Evolutionary conservation across 345 rosid species (phyloP), one percentile per base, ranked within the genome.

Genomic region (Eucalyptus sp.): DNA sequence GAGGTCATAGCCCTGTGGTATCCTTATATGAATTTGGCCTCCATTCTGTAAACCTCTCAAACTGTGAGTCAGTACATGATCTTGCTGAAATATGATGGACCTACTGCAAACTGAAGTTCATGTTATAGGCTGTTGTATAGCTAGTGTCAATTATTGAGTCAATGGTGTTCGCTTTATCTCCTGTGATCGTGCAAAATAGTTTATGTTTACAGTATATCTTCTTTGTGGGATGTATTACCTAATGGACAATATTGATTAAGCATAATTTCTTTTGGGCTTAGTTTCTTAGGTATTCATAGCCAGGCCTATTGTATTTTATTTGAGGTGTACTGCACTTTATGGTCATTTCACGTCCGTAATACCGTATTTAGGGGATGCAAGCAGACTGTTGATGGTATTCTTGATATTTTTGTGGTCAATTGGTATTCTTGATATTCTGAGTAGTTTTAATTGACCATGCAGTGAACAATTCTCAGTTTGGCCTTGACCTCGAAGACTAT

Each of bases 401-500:
- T 76, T 76, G 48, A 76, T 79, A 20, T 29, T 88, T 80, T 31
- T 56, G 62, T 22, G 10, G 62, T 56, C 29, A 56, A 56, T 56
- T 76, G 83, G 48, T 41, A 41, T 76, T 76, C 27, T 76, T 76
- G 29, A 76, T 79, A 16, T 29, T 88, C 86, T 41, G 58, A 90
- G 48, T 76, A 71, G 46, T 66, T 89, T 64, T 86, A 81, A 80
- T 31, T 89, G 88, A 68, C 81, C 50, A 76, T 91, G 91, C 95
- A 98, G 99, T 98, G 94, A 95, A 93, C 88, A 90, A 90, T 91
- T 89, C 95, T 31, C 96, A 94, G 89, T 95, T 96, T 89, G 91
- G 93, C 50, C 91, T 98, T 94, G 99, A 98, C 90, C 89, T 95
- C 27, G 99, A 97, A 93, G 99, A 98, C 90, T 98, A 97, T 92